These are phyloP conservation scores for Neoboletus brunneissimus DNA, from an alignment of 768 basidiomycete species.

Conservation along the genomic window DNA sequence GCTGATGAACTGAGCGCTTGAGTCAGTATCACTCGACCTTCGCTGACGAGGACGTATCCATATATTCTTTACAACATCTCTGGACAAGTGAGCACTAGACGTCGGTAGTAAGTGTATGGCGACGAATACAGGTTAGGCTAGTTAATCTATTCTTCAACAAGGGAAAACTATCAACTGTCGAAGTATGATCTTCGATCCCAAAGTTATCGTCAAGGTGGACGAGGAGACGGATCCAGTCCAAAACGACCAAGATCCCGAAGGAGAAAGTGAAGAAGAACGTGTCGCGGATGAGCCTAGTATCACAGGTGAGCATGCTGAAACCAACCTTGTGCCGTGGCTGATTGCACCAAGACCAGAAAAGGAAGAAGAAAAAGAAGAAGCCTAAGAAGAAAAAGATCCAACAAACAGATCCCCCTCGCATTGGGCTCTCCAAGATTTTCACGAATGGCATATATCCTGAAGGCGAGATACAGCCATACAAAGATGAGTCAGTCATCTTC, in stretches of 20 bases:
- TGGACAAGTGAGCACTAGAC: background rate
- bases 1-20: background rate
- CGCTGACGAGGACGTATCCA: background rate
- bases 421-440: conserved; percentile 88
- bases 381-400: conserved; percentile 77
- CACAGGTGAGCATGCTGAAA: conserved; percentile 26
- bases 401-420: conserved; percentile 90
- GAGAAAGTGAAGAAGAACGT: conserved; percentile 36
- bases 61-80: background rate
- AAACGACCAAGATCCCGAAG: conserved; percentile 25
- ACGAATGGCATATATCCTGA: conserved; percentile 84
- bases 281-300: conserved; percentile 20
- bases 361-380: conserved; percentile 95
- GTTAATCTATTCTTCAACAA: background rate
- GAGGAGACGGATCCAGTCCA: conserved; percentile 11
- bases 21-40: background rate
- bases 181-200: conserved; percentile 22
- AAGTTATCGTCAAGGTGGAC: conserved; percentile 8
- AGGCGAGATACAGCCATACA: conserved; percentile 89
- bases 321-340: background rate
- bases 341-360: conserved; percentile 52
- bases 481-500: conserved; percentile 69
- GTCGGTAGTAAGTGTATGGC: background rate
- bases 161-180: background rate
- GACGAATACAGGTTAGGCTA: background rate